Evolutionary conservation across 2,329 filamentous ascomycete genomes (phyloP), one percentile per base, ranked within the genome.

Genomic region (Fusarium sp.): DNA sequence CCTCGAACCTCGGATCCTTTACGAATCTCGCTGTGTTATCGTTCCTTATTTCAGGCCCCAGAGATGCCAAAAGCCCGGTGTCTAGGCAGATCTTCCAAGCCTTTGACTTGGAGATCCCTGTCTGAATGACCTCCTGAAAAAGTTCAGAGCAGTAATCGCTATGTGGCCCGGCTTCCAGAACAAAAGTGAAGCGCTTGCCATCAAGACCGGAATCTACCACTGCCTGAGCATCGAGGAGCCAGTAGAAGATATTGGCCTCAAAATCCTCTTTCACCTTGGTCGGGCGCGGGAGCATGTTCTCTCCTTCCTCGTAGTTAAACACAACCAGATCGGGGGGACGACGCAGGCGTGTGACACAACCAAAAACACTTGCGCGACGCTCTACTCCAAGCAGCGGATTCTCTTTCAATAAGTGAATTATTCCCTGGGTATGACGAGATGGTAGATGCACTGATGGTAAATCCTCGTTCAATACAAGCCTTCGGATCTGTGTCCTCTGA

Each of bases 371-470:
- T 5, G 70, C 51, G 11, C 42, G 71, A 7, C 70, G 69, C 22
- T 73, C 15, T 11, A 73, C 58, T 1, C 20, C 63, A 7, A 76
- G 70, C 0, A 28, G 5, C 3, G 44, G 45, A 5, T 75, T 76
- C 11, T 76, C 70, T 2, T 45, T 26, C 5, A 64, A 58, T 0
- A 72, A 68, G 0, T 59, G 69, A 0, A 69, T 28, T 0, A 76
- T 11, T 0, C 74, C 73, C 1, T 67, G 5, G 9, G 9, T 20
- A 12, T 73, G 56, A 3, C 51, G n/a, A 3, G 47, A 24, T 9
- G 30, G 33, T 0, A 9, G 1, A 3, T 51, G 41, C 0, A 68
- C 64, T 1, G 70, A 54, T 2, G 16, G 22, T 0, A 14, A 16
- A 18, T 76, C 48, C 10, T 76, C 71, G 10, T 61, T 6, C 1